A percentile compares a stretch with the other conserved stretches of the same genome.
Evolutionary conservation across 148 eudicot genomes (phyloP).

Genomic region (Spergularia bocconei): DNA sequence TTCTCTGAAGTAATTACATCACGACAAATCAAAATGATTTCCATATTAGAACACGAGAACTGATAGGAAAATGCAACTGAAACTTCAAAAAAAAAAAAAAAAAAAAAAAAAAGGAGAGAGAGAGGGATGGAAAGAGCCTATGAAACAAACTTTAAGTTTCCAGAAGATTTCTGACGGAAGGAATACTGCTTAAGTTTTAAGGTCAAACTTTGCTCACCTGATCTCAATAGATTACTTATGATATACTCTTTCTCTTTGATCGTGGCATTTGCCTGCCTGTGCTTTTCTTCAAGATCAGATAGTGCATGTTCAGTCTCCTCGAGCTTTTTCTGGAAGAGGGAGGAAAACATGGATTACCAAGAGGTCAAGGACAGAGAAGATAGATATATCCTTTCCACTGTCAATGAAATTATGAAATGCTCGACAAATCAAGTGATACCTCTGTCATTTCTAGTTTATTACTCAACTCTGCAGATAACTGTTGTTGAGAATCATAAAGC

Average conservation of each 20-base stretch:
- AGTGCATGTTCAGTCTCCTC: conserved; percentile 86
- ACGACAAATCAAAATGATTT: conserved; percentile 5
- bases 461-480: conserved; percentile 65
- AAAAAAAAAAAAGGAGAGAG: background rate
- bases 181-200: background rate
- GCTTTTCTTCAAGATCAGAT: conserved; percentile 87
- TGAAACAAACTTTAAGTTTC: no score
- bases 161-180: background rate
- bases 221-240: conserved; percentile 82
- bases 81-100: background rate
- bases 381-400: background rate
- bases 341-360: background rate
- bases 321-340: conserved; percentile 67
- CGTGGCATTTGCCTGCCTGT: conserved; percentile 87
- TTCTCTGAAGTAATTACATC: conserved; percentile 51
- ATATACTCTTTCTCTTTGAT: conserved; percentile 93
- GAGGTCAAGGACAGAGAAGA: background rate
- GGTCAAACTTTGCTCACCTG: conserved; percentile 52
- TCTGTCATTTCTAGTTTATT: conserved; percentile 85
- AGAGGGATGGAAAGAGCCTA: background rate
- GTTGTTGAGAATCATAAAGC: conserved; percentile 77
- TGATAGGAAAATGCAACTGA: background rate
- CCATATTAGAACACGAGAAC: conserved; percentile 1
- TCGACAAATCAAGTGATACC: conserved; percentile 39
- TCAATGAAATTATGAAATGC: background rate